These are phyloP conservation scores for Madurella mycetomatis DNA, from an alignment of 2,329 filamentous ascomycete species.

Conservation along the genomic window DNA sequence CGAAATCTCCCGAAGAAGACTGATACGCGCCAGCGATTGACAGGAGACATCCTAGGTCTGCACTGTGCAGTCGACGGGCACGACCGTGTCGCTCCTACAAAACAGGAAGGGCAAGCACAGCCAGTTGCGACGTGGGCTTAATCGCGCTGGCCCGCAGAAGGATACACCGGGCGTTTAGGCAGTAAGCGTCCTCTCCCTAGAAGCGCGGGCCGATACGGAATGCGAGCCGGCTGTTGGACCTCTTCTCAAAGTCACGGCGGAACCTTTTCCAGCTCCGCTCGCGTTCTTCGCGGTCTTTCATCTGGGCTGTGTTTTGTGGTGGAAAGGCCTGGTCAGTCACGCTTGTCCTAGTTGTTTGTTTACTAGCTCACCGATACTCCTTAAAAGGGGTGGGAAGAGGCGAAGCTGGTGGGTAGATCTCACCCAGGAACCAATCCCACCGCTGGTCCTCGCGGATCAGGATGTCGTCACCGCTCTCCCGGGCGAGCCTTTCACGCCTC, in stretches of 20 bases:
- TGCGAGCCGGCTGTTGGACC: conserved; percentile 12
- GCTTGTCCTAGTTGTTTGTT: background rate
- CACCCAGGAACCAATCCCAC: conserved; percentile 59
- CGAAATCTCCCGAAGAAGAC: background rate
- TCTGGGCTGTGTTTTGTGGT: conserved; percentile 39
- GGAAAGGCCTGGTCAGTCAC: background rate
- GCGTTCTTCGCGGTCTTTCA: conserved; percentile 48
- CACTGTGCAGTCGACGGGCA: no score
- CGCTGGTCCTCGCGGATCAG: conserved; percentile 53
- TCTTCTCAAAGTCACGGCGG: conserved; percentile 16
- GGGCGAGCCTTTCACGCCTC: conserved; percentile 52
- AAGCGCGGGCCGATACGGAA: conserved; percentile 19
- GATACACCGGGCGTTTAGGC: conserved; percentile 13
- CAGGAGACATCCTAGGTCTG: no score
- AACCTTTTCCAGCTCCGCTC: conserved; percentile 41
- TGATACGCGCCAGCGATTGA: background rate
- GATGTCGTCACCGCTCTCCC: conserved; percentile 51
- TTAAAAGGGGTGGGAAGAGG: background rate
- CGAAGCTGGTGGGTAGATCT: conserved; percentile 26
- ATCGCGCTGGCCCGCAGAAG: no score
- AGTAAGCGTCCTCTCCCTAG: no score
- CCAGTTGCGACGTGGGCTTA: no score
- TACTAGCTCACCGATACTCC: background rate
- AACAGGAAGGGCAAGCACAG: no score
- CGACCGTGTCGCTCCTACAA: no score